These are phyloP conservation scores for Sporothrix euskadiensis DNA, from an alignment of 2,329 filamentous ascomycete species.

Conservation along the genomic window DNA sequence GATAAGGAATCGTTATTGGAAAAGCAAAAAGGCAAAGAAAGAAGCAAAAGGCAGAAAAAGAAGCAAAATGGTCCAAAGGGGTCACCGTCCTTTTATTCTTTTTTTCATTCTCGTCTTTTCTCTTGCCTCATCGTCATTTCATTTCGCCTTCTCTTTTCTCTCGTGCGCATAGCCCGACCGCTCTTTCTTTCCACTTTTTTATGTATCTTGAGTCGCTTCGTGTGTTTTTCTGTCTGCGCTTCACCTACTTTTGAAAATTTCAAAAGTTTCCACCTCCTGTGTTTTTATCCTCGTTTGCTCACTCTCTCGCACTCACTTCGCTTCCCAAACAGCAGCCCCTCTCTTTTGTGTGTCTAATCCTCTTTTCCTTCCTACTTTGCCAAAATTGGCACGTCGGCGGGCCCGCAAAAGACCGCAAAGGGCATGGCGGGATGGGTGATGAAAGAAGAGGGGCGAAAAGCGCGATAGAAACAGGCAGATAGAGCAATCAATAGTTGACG, in stretches of 20 bases:
- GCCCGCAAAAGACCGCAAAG: slow-evolving; percentile 26
- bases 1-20: not conserved
- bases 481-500: slow-evolving; percentile 1
- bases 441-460: slow-evolving; percentile 12
- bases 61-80: not conserved
- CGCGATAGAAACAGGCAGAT: not conserved
- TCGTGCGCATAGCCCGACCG: slow-evolving; percentile 15
- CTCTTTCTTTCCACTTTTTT: slow-evolving; percentile 23
- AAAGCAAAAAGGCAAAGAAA: not conserved
- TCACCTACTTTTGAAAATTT: slow-evolving; percentile 15
- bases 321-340: not conserved
- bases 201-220: not conserved
- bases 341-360: not conserved
- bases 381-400: slow-evolving; percentile 14
- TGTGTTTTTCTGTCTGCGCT: not conserved
- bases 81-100: slow-evolving; percentile 6
- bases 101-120: not conserved
- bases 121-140: slow-evolving; percentile 5
- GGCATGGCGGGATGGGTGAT: slow-evolving; percentile 24
- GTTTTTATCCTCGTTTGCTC: not conserved
- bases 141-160: slow-evolving; percentile 2
- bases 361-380: not conserved
- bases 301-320: slow-evolving; percentile 6
- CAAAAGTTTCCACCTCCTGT: slow-evolving; percentile 10
- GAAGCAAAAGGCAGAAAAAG: slow-evolving; percentile 1